Evolutionary conservation across 331 rosid genomes (phyloP).

Genomic region (Malus hybrid): DNA sequence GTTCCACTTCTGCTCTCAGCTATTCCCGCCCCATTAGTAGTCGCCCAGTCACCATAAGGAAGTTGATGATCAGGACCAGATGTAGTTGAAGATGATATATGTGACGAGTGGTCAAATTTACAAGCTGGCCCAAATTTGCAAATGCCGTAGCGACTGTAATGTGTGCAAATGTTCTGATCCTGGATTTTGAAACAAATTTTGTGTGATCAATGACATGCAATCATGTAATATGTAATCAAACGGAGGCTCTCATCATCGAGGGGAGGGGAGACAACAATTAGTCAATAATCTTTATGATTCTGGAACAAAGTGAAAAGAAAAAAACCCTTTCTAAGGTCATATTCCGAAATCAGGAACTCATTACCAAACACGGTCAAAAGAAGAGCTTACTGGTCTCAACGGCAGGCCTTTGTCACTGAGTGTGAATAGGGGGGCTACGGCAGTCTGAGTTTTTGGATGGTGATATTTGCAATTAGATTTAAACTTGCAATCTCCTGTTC

Average conservation of each 20-base stretch:
- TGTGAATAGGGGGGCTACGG: slow-evolving; percentile 33
- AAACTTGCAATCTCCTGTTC: slow-evolving; percentile 90
- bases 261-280: neutral
- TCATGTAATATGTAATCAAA: neutral
- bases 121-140: slow-evolving; percentile 95
- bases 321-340: neutral
- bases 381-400: slow-evolving; percentile 80
- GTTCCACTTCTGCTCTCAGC: slow-evolving; percentile 40
- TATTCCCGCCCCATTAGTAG: slow-evolving; percentile 31
- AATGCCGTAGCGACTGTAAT: slow-evolving; percentile 80
- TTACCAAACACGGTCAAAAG: neutral
- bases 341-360: neutral
- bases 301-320: neutral
- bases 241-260: neutral
- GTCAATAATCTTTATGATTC: too few species aligned
- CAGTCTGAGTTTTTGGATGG: slow-evolving; percentile 63
- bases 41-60: slow-evolving; percentile 31
- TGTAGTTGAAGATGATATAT: slow-evolving; percentile 12
- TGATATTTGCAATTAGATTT: slow-evolving; percentile 82
- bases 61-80: slow-evolving; percentile 40
- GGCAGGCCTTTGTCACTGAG: slow-evolving; percentile 95
- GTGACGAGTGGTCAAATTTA: slow-evolving; percentile 65
- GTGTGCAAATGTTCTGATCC: slow-evolving; percentile 71
- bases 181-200: slow-evolving; percentile 27
- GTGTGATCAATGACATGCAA: neutral